Conservation (phyloP, 2,329 filamentous ascomycete genomes). For the Botrytis squamosa region DNA sequence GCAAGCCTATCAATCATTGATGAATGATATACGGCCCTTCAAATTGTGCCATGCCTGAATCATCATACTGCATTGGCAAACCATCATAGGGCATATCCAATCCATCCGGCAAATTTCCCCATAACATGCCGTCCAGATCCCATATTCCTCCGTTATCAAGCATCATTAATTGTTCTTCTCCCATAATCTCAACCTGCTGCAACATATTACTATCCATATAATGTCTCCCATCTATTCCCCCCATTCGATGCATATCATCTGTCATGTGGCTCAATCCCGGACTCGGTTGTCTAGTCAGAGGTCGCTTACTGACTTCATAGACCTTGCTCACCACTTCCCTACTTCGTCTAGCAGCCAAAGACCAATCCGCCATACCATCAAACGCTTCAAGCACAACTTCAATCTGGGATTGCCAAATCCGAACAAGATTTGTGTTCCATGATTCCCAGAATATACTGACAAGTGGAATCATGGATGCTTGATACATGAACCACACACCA, state of each 20-base stretch:
- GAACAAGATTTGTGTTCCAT: conserved; percentile 36
- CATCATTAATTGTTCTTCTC: conserved; percentile 42
- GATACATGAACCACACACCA: conserved; percentile 78
- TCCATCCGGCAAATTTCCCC: conserved; percentile 47
- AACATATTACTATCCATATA: conserved; percentile 41
- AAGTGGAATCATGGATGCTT: conserved; percentile 75
- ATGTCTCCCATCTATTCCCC: conserved; percentile 20
- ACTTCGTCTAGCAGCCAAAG: conserved; percentile 59
- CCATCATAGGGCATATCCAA: conserved; percentile 39
- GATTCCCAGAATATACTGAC: conserved; percentile 71
- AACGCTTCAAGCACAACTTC: conserved; percentile 60
- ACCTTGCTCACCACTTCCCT: conserved; percentile 63
- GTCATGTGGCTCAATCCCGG: conserved; percentile 39
- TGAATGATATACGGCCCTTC: conserved; percentile 12
- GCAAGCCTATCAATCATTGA: background rate
- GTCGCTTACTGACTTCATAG: conserved; percentile 52
- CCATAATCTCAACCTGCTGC: conserved; percentile 47
- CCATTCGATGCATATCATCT: conserved; percentile 19
- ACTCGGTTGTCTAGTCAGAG: conserved; percentile 36
- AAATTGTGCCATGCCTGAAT: conserved; percentile 2
- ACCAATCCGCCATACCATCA: conserved; percentile 64
- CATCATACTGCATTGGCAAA: conserved; percentile 25
- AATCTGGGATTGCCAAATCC: conserved; percentile 54
- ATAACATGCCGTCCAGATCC: conserved; percentile 58
- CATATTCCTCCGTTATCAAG: conserved; percentile 55